Conservation (phyloP, 305 asterid species). For the Withania somnifera region DNA sequence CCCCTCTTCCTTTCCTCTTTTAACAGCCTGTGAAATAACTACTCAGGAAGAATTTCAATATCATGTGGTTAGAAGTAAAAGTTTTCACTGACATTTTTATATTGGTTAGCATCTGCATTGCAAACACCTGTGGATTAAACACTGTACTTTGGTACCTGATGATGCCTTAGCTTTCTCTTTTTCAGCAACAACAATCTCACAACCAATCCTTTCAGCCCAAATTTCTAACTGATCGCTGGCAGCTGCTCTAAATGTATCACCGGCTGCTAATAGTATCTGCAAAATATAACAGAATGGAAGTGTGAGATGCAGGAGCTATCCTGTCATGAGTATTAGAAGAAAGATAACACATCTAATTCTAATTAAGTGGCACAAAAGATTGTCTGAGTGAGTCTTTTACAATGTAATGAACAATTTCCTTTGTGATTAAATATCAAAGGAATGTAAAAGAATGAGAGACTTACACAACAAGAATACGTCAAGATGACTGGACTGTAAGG, state of each 20-base stretch:
- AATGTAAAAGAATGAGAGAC: neutral
- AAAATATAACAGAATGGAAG: conserved; percentile 7
- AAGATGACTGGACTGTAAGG: neutral
- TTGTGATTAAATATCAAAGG: neutral
- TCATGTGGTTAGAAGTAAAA: conserved; percentile 19
- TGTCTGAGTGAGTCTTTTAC: neutral
- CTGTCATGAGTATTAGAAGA: neutral
- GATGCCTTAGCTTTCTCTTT: conserved; percentile 83
- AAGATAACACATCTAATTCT: neutral
- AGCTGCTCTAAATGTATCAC: conserved; percentile 98
- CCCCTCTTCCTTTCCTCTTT: conserved; percentile 68
- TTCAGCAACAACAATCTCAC: conserved; percentile 88
- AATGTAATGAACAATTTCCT: neutral
- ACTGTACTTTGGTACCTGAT: conserved; percentile 38
- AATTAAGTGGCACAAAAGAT: neutral
- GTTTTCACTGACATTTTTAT: conserved; percentile 1
- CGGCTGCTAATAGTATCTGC: conserved; percentile 88
- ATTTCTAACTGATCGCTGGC: conserved; percentile 89
- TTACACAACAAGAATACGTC: neutral
- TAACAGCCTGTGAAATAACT: conserved; percentile 97
- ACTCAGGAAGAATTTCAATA: conserved; percentile 59
- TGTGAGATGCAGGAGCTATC: conserved; percentile 3
- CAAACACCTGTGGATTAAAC: neutral
- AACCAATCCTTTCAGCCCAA: conserved; percentile 92
- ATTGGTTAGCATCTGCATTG: neutral